Conservation (phyloP, 148 eudicot genomes). For the Dianthus caryophyllus region DNA sequence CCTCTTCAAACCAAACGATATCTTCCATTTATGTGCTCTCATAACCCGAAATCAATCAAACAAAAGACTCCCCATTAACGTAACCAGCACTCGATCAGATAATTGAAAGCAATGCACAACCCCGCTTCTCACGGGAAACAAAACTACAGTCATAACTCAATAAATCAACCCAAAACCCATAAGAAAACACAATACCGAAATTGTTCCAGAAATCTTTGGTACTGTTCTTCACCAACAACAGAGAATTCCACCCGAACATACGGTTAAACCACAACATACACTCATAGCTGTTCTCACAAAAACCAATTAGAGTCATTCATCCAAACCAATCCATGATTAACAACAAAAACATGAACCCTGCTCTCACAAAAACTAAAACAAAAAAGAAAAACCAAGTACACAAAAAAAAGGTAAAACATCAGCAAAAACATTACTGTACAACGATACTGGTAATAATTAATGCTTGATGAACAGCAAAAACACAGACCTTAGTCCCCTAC, state of each 20-base stretch:
- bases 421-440: no score
- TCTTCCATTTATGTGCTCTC: no score
- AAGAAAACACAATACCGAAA: not conserved
- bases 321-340: not conserved
- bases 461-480: no score
- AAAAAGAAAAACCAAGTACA: no score
- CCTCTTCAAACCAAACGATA: no score
- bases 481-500: no score
- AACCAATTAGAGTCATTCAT: no score
- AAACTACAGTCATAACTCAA: not conserved
- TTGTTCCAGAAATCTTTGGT: not conserved
- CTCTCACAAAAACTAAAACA: not conserved
- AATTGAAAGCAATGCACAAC: not conserved
- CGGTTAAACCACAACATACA: no score
- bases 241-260: not conserved
- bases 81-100: not conserved
- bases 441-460: no score
- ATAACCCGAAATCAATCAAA: conserved; percentile 15
- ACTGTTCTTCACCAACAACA: conserved; percentile 68
- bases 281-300: no score
- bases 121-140: not conserved
- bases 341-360: not conserved
- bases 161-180: not conserved
- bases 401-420: no score
- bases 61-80: conserved; percentile 2